Conservation (phyloP, 805 yeast genomes). For the Candida coquimbonensis region DNA sequence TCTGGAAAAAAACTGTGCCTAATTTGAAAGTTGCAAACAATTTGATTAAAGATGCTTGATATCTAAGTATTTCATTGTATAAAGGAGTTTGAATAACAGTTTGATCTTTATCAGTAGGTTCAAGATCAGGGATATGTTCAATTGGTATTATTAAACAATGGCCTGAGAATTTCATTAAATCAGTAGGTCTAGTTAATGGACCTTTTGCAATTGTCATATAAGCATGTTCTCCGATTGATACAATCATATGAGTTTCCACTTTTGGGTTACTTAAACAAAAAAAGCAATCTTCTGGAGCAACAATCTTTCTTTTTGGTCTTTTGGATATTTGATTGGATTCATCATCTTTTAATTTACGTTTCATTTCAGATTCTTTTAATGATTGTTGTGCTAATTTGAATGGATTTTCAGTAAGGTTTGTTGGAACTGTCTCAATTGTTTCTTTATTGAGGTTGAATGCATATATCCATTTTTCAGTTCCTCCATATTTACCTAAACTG, state of each 20-base stretch:
- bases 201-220: slow-evolving; percentile 83
- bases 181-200: slow-evolving; percentile 55
- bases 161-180: slow-evolving; percentile 55
- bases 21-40: slow-evolving; percentile 39
- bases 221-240: slow-evolving; percentile 59
- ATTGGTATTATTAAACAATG: slow-evolving; percentile 80
- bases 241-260: slow-evolving; percentile 71
- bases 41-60: slow-evolving; percentile 39
- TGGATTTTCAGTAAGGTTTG: slow-evolving; percentile 27
- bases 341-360: slow-evolving; percentile 10
- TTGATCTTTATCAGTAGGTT: slow-evolving; percentile 17
- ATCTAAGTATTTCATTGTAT: slow-evolving; percentile 39
- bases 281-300: slow-evolving; percentile 62
- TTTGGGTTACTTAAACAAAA: slow-evolving; percentile 79
- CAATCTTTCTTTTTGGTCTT: slow-evolving; percentile 28
- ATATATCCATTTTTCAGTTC: slow-evolving; percentile 62
- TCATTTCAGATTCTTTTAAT: slow-evolving; percentile 1
- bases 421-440: slow-evolving; percentile 19
- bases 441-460: slow-evolving; percentile 49
- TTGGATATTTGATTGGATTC: slow-evolving; percentile 1
- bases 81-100: slow-evolving; percentile 25
- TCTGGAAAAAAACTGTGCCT: slow-evolving; percentile 61
- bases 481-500: slow-evolving; percentile 54
- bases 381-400: slow-evolving; percentile 10
- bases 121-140: slow-evolving; percentile 52